phyloP scores from a whole-genome alignment of 1,284 basidiomycete genomes.

The Entoloma clypeatum region DNA sequence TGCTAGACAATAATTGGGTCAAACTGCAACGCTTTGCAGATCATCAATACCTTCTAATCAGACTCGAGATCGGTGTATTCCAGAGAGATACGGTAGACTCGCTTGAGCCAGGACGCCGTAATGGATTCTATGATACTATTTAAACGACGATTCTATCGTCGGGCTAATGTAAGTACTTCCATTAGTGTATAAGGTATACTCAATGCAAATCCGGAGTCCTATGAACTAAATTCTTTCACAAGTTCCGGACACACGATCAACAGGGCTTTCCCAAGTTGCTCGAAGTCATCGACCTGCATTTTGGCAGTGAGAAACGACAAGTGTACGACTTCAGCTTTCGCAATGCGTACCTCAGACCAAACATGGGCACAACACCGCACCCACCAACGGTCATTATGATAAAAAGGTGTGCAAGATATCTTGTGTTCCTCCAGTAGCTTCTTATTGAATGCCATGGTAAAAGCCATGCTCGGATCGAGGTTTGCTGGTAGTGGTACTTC shows the following conservation, averaged over 20 bases:
- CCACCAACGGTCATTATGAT: slow-evolving; percentile 60
- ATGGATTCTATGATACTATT: no score
- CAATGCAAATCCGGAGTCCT: no score
- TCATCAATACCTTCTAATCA: no score
- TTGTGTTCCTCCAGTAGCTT: slow-evolving; percentile 40
- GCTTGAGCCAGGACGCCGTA: no score
- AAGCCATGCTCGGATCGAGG: slow-evolving; percentile 27
- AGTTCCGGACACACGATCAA: slow-evolving; percentile 4
- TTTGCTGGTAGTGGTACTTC: slow-evolving; percentile 44
- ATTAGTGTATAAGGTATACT: not conserved
- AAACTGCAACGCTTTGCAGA: no score
- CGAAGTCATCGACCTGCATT: slow-evolving; percentile 6
- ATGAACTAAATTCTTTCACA: not conserved
- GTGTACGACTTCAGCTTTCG: not conserved
- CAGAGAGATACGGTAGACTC: no score
- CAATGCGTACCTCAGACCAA: slow-evolving; percentile 48
- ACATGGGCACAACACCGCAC: slow-evolving; percentile 59
- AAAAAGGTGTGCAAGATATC: slow-evolving; percentile 34
- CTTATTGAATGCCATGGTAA: slow-evolving; percentile 33
- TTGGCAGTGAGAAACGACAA: not conserved
- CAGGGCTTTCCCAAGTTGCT: slow-evolving; percentile 3
- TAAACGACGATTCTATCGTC: no score
- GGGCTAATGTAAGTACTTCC: not conserved
- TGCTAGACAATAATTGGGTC: no score
- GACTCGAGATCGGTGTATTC: no score